A percentile compares a stretch with the other conserved stretches of the same genome.
Conservation (phyloP, 148 eudicot genomes). For the Fagopyrum esculentum region DNA sequence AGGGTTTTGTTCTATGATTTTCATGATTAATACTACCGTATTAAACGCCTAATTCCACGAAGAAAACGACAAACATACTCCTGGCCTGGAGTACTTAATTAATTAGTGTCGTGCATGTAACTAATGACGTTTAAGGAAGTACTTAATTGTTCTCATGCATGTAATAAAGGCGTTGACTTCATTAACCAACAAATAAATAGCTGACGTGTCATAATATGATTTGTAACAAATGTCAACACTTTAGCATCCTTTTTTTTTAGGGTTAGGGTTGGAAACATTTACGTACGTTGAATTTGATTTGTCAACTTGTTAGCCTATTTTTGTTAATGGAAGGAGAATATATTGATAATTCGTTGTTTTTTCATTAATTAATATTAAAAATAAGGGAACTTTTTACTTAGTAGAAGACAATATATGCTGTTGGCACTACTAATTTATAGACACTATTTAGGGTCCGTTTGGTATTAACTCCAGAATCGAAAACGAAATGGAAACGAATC, state of each 20-base stretch:
- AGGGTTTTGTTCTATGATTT: no score
- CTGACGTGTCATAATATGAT: background rate
- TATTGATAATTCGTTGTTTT: background rate
- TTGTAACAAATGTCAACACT: conserved; percentile 7
- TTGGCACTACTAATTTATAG: conserved; percentile 27
- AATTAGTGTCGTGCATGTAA: no score
- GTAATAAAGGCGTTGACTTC: background rate
- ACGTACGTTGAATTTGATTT: conserved; percentile 22
- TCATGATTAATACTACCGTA: no score
- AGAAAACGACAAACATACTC: no score
- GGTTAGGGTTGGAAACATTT: conserved; percentile 12
- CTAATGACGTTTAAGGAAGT: background rate
- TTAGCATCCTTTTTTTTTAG: conserved; percentile 15
- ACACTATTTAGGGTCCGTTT: background rate
- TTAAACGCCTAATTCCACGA: no score
- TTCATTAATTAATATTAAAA: background rate
- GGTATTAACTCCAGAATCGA: no score
- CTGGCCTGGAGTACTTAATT: no score
- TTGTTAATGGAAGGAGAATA: conserved; percentile 3
- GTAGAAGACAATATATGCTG: conserved; percentile 26
- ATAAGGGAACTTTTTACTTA: background rate
- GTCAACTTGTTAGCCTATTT: conserved; percentile 45
- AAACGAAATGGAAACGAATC: no score
- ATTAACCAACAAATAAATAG: background rate
- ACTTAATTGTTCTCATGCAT: background rate